Base-by-base conservation (phyloP, 192 early-diverging fungal genomes). In the Coemansia sp. region DNA sequence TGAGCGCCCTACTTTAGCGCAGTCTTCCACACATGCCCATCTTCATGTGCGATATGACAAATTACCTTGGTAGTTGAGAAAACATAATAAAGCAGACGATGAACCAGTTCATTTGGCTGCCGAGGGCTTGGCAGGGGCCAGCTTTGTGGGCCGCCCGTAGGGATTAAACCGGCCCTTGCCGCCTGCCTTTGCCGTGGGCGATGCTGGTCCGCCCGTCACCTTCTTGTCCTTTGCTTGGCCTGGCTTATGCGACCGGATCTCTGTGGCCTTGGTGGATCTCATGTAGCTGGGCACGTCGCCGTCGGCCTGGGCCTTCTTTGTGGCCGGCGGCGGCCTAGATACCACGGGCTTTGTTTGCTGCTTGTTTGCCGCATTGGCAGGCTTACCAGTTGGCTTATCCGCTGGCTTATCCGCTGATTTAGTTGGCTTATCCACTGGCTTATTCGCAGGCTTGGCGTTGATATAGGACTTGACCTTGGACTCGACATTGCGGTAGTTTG, bases 381-480 rank as follows among this genome's bases (percentile, higher is more conserved):
- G 20, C 53, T 33, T 46, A 12, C 41, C n/a, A 12, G 38, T 37
- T 7, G 27, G 18, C 4, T 48, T 38, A 5, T 27, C 21, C n/a
- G 35, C 36, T 10, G 54, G 25, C 37, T 50, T 56, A 9, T 34
- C 17, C 16, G 22, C 28, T 1, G 42, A 38, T 46, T 60, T 60
- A 31, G 48, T 40, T 10, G 34, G 21, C 29, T 66, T 58, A 21
- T 44, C 21, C 51, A 50, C 54, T 28, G 60, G 60, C 27, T 50
- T 51, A 19, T 37, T 17, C 10, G 49, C 38, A 5, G 56, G 56
- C 34, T 64, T 64, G 17, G 67, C 22, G 25, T 60, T 45, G 35
- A 72, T 64, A 21, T 64, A 72, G 25, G 68, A 38, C 48, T 64
- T 72, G 35, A 72, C 3, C 56, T 72, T 72, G 32, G 68, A 72